Evolutionary conservation across 257 asterid species (phyloP), one percentile per base, ranked within the genome.

Genomic region (Ajuga chamaepitys): DNA sequence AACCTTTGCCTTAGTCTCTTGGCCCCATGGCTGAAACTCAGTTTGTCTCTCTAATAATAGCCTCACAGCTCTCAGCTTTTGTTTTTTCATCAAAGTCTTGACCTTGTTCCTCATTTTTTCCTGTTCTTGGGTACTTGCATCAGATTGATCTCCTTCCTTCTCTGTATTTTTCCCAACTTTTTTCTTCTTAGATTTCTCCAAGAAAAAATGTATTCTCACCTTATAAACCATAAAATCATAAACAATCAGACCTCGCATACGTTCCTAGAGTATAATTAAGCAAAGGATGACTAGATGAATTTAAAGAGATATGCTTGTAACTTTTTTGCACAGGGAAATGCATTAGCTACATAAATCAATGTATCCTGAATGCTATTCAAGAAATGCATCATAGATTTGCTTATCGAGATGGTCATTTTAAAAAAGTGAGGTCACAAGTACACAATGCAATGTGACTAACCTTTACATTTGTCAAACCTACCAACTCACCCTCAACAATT

Each of bases 1-100:
- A 67, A 94, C 88, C 96, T 93, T 93, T 57, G 91, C 98, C 83
- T 71, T 89, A 67, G 87, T 88, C 59, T 82, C 94, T 75, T 76
- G 75, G 24, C 93, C 85, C 98, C 98, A 93, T 35, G 97, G 85
- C 68, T 79, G 85, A 67, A 69, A 80, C 38, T 77, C 88, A 56
- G 80, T 81, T 61, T 85, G 83, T 64, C 74, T 72, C 60, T 81
- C 85, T 64, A 93, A 83, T 37, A 93, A 74, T 25, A 77, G 85
- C 72, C 82, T 83, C 83, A 87, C 95, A 58, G 85, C 89, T 67
- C 80, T 82, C 64, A 84, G 80, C 74, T 89, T 89, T 73, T 89
- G 93, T 62, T 84, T 87, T 77, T 86, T 87, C 71, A 93, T 84
- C 83, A 93, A 75, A 74, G 74, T 76, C 4, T 83, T 72, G 61